Conservation (phyloP, 148 eudicot genomes). For the Chenopodium berlandieri region DNA sequence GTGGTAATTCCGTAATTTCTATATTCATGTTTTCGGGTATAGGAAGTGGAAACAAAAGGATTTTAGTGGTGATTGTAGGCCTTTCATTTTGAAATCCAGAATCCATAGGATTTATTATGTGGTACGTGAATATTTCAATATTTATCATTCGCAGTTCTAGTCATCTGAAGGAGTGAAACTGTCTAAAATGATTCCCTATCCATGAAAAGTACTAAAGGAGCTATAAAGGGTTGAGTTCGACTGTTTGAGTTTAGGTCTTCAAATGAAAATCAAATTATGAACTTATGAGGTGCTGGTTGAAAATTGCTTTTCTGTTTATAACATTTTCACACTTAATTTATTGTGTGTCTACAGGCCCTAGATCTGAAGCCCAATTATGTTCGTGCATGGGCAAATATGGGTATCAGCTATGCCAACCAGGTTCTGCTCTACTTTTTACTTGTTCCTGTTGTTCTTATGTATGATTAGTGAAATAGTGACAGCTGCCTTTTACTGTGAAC, state of each 20-base stretch:
- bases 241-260: background rate
- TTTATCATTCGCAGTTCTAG: background rate
- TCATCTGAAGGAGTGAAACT: background rate
- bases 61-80: background rate
- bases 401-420: conserved; percentile 98
- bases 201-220: background rate
- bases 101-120: background rate
- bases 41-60: background rate
- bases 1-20: background rate
- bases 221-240: background rate
- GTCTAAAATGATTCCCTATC: background rate
- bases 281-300: background rate
- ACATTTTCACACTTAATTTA: conserved; percentile 1
- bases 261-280: background rate
- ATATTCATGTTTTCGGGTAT: background rate
- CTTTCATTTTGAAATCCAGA: background rate
- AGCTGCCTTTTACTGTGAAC: background rate
- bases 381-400: conserved; percentile 99
- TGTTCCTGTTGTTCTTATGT: conserved; percentile 6
- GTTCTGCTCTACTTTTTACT: conserved; percentile 28
- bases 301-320: background rate
- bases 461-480: background rate
- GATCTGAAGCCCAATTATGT: conserved; percentile 98
- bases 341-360: conserved; percentile 60
- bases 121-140: background rate